Evolutionary conservation across 331 rosid species (phyloP), one percentile per base, ranked within the genome.

Genomic region (Prunus yedoensis): DNA sequence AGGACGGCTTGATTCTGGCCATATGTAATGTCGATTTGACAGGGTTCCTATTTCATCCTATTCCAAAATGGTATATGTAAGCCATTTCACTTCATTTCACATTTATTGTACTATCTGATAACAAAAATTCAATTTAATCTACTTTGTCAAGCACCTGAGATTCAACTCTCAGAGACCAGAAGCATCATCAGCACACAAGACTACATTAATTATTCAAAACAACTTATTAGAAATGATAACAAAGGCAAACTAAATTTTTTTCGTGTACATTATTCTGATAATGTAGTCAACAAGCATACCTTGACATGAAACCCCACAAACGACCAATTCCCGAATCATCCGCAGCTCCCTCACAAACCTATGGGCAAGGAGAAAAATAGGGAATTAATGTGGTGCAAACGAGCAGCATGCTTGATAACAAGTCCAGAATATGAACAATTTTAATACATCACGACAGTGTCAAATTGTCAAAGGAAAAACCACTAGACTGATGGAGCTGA

Each of bases 311-410:
- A 80, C 99, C 97, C 97, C 97, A 90, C 54, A 94, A 76, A 71
- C 97, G 93, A 72, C 89, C 76, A 66, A 92, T 81, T 83, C 99
- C 99, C 12, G 86, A 77, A 71, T 94, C 99, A 84, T 92, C 97
- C 90, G 88, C 27, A 94, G 96, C 88, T 94, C 99, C 46, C 74
- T 80, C 50, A 76, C 68, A 77, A 89, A 65, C 85, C 97, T 90
- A 82, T 3, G 30, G 45, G 53, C 38, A 62, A 81, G 81, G 52
- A 72, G 15, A 68, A 60, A 60, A 65, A 79, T 10, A 35, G 78
- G 43, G 32, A 70, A 83, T 68, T 27, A 41, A 53, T n/a, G 14
- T 49, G 32, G 52, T 13, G 20, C 58, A 20, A 41, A 17, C 32
- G 4, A n/a, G 52, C 4, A 50, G 17, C 46, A 45, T 60, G 41